Evolutionary conservation across 176 grass and related monocot genomes (phyloP).

Genomic region (Oryza punctata): DNA sequence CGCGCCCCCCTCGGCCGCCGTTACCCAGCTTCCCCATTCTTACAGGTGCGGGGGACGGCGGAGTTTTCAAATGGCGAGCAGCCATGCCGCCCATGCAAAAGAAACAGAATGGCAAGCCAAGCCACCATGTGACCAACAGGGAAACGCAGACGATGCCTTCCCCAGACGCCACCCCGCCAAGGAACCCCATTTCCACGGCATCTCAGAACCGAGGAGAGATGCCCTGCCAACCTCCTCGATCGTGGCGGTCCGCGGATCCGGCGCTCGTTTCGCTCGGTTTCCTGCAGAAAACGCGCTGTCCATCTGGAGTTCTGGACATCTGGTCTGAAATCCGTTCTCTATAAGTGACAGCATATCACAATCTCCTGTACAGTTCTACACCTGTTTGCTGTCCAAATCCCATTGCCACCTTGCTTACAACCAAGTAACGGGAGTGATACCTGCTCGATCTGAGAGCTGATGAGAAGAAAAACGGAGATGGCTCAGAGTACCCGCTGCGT

Average conservation of each 20-base stretch:
- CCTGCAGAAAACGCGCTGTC: background rate
- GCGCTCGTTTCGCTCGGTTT: conserved; percentile 24
- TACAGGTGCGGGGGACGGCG: too few species aligned
- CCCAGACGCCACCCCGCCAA: conserved; percentile 26
- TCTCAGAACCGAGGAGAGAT: conserved; percentile 9
- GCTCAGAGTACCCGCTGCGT: background rate
- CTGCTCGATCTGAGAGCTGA: background rate
- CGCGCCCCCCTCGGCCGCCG: too few species aligned
- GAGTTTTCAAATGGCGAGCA: background rate
- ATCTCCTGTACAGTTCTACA: too few species aligned
- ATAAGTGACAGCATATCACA: conserved; percentile 10
- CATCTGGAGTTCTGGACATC: background rate
- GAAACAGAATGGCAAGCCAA: background rate
- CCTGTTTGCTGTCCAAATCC: background rate
- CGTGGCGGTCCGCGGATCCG: conserved; percentile 31
- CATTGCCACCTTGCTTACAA: background rate
- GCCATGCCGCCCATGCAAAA: background rate
- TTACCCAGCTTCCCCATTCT: too few species aligned
- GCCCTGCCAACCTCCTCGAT: conserved; percentile 30
- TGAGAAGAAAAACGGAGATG: conserved; percentile 4
- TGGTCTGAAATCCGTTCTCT: background rate
- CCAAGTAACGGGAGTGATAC: background rate
- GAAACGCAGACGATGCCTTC: conserved; percentile 5
- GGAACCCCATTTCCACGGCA: conserved; percentile 8
- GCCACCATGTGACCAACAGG: background rate